phyloP scores from a whole-genome alignment of 805 yeast genomes.

The Starmera amethionina region DNA sequence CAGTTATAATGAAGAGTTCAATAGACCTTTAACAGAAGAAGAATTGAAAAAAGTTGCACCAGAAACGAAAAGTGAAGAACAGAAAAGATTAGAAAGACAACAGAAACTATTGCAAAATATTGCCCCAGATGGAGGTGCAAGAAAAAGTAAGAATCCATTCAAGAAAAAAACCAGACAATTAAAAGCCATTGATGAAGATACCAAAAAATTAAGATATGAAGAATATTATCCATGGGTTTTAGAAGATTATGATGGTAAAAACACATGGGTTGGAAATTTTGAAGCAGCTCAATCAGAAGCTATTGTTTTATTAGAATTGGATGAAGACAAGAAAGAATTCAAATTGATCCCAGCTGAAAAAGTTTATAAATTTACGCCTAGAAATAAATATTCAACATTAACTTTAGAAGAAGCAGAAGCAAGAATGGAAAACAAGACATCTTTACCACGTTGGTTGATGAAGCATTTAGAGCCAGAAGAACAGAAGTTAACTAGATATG shows the following conservation, averaged over 20 bases:
- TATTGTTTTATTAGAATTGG: constrained; percentile 79
- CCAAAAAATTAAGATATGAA: constrained; percentile 80
- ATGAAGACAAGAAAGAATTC: constrained; percentile 41
- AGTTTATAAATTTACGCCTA: constrained; percentile 85
- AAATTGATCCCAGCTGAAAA: constrained; percentile 93
- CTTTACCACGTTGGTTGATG: constrained; percentile 93
- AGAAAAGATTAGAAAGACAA: constrained; percentile 24
- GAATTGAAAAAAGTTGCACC: constrained; percentile 19
- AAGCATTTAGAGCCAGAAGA: constrained; percentile 67
- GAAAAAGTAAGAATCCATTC: constrained; percentile 48
- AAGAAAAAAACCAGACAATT: constrained; percentile 82
- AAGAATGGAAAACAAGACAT: constrained; percentile 70
- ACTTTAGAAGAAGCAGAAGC: constrained; percentile 96
- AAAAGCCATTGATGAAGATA: constrained; percentile 70
- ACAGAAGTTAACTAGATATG: constrained; percentile 39
- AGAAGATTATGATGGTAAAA: constrained; percentile 91
- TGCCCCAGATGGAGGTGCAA: constrained; percentile 89
- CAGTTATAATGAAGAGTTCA: constrained; percentile 2
- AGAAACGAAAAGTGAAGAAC: constrained; percentile 25
- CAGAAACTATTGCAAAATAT: constrained; percentile 45
- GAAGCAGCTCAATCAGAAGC: constrained; percentile 83
- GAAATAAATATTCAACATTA: constrained; percentile 88
- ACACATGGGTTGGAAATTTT: constrained; percentile 92
- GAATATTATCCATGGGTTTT: constrained; percentile 97
- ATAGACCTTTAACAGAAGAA: not conserved